A percentile compares a stretch with the other conserved stretches of the same genome.
These are phyloP conservation scores for Pulicaria dysenterica DNA, from an alignment of 129 eudicot genomes.

Conservation along the genomic window DNA sequence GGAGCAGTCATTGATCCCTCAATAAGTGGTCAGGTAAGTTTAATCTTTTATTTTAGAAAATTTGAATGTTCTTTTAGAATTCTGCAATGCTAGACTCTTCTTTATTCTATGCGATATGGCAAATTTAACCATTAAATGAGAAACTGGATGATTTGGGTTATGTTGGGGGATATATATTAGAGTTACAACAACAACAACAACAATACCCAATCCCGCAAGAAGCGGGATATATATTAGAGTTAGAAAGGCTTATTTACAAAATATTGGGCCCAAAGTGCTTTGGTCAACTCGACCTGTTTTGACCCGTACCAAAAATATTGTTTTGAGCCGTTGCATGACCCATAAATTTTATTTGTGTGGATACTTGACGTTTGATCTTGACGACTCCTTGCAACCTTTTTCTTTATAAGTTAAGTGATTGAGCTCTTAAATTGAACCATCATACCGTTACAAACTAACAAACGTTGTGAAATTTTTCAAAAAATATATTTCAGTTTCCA, in stretches of 20 bases:
- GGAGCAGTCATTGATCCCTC: slow-evolving; percentile 93
- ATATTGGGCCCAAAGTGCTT: neutral
- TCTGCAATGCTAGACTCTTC: neutral
- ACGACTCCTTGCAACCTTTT: neutral
- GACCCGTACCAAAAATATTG: too few relatives aligned
- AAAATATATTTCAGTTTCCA: neutral
- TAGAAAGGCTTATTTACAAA: neutral
- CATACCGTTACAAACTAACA: neutral
- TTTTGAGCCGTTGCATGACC: neutral
- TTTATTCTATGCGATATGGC: neutral
- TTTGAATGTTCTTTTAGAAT: neutral
- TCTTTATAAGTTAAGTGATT: neutral
- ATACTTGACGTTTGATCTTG: too few relatives aligned
- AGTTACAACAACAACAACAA: too few relatives aligned
- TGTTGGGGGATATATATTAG: neutral
- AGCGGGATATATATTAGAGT: neutral
- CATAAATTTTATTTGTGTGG: too few relatives aligned
- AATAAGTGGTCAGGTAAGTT: slow-evolving; percentile 83
- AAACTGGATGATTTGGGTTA: neutral
- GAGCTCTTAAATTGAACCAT: neutral
- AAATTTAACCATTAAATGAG: neutral
- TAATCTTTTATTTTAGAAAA: neutral
- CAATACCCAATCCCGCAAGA: too few relatives aligned
- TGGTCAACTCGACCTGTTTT: neutral
- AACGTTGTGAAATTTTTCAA: neutral